Percentiles rank a stretch among this genome's conserved stretches.
These are phyloP conservation scores for Mycena citricolor DNA, from an alignment of 1,284 basidiomycete species.

Conservation along the genomic window DNA sequence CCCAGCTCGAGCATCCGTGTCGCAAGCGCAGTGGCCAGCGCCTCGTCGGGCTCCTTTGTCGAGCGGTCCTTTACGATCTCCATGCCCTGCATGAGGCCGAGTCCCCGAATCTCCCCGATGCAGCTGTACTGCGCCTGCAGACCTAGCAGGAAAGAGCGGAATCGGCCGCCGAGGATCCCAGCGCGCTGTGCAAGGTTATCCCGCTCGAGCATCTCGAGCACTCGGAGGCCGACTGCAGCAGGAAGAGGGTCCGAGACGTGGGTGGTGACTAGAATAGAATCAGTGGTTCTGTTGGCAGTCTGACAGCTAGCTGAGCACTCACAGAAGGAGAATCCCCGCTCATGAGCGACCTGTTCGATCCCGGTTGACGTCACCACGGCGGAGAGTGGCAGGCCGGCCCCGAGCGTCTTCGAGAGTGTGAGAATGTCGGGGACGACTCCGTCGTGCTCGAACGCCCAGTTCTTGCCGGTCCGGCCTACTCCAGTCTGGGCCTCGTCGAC, in stretches of 20 bases:
- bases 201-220: conserved; percentile 24
- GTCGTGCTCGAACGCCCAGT: conserved; percentile 26
- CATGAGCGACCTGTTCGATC: conserved; percentile 23
- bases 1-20: conserved; percentile 26
- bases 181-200: conserved; percentile 23
- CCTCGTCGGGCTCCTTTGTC: conserved; percentile 24
- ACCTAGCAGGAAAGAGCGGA: conserved; percentile 20
- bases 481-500: conserved; percentile 26
- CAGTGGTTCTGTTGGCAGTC: conserved; percentile 2
- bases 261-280: conserved; percentile 23
- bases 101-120: conserved; percentile 26
- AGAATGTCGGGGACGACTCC: conserved; percentile 26
- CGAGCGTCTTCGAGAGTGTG: conserved; percentile 26
- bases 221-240: conserved; percentile 24
- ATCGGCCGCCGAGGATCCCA: conserved; percentile 20
- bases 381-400: conserved; percentile 25
- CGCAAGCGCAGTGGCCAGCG: conserved; percentile 20
- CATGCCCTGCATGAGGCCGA: conserved; percentile 26
- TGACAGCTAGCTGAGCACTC: conserved; percentile 7
- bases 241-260: conserved; percentile 26
- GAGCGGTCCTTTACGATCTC: conserved; percentile 25
- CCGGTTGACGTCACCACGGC: conserved; percentile 25
- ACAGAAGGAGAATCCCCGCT: conserved; percentile 26
- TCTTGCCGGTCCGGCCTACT: conserved; percentile 26
- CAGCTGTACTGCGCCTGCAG: conserved; percentile 25